Evolutionary conservation across 2,329 filamentous ascomycete species (phyloP).

Genomic region (Alternaria incomplexa): DNA sequence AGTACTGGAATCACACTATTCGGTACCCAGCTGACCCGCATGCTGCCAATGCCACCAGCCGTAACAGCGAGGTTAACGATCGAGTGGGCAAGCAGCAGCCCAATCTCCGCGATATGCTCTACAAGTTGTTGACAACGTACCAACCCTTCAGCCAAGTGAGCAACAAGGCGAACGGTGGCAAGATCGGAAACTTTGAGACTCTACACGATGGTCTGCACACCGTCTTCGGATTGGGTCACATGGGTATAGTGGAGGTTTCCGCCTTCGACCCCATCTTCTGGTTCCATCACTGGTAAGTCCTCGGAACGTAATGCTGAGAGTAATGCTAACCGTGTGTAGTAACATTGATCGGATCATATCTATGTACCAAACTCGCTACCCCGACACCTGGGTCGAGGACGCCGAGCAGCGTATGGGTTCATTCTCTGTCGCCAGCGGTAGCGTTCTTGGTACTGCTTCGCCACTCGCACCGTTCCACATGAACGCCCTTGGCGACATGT

Average conservation of each 20-base stretch:
- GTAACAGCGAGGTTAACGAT: conserved; percentile 33
- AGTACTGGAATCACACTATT: conserved; percentile 42
- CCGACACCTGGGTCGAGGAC: conserved; percentile 41
- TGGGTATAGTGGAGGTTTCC: conserved; percentile 40
- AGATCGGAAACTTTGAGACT: conserved; percentile 41
- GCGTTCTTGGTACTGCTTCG: conserved; percentile 26
- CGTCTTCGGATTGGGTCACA: conserved; percentile 51
- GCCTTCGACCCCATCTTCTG: conserved; percentile 44
- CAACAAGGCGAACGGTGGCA: conserved; percentile 40
- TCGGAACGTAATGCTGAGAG: background rate
- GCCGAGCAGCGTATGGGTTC: conserved; percentile 29
- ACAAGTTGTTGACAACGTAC: conserved; percentile 41
- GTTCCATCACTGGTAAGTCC: conserved; percentile 37
- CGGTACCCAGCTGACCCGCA: conserved; percentile 32
- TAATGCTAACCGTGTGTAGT: conserved; percentile 12
- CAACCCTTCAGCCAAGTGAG: conserved; percentile 41
- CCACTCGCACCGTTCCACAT: conserved; percentile 40
- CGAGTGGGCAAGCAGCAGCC: conserved; percentile 35
- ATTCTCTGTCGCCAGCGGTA: conserved; percentile 26
- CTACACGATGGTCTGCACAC: conserved; percentile 42
- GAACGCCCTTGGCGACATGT: conserved; percentile 40
- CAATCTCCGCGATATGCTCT: conserved; percentile 40
- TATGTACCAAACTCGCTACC: conserved; percentile 37
- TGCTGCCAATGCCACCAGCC: conserved; percentile 33
- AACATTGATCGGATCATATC: conserved; percentile 37